Conservation (phyloP, 1,139 yeast genomes). For the Wickerhamomyces sp. region DNA sequence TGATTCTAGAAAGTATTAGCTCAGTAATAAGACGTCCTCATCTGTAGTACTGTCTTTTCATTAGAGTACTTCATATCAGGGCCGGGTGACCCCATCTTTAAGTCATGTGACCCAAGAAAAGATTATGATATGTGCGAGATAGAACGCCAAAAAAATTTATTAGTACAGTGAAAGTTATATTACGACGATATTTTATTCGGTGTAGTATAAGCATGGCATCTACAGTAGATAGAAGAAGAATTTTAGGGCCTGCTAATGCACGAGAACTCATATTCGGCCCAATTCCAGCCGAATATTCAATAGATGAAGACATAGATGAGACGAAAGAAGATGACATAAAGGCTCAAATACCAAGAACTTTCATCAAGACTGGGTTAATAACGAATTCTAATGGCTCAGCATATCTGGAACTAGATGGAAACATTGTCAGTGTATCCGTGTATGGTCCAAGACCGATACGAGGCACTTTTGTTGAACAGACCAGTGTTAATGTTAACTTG, state of each 20-base stretch:
- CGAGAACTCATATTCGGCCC: slow-evolving; percentile 42
- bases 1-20: too few species aligned
- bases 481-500: slow-evolving; percentile 64
- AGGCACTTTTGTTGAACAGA: slow-evolving; percentile 68
- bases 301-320: slow-evolving; percentile 2
- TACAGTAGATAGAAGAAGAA: slow-evolving; percentile 63
- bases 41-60: too few species aligned
- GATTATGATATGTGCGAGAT: not conserved
- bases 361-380: slow-evolving; percentile 57
- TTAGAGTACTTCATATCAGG: too few species aligned
- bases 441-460: slow-evolving; percentile 89
- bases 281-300: slow-evolving; percentile 11
- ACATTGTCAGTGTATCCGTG: slow-evolving; percentile 59
- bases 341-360: slow-evolving; percentile 26
- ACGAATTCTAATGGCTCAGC: slow-evolving; percentile 83
- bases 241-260: slow-evolving; percentile 62
- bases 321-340: slow-evolving; percentile 11
- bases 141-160: too few species aligned
- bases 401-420: slow-evolving; percentile 59
- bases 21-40: too few species aligned
- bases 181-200: not conserved
- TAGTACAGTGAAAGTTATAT: too few species aligned
- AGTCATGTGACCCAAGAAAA: too few species aligned
- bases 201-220: not conserved
- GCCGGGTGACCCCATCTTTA: too few species aligned